Evolutionary conservation across 257 asterid species (phyloP).

Genomic region (Rubia yunnanensis): DNA sequence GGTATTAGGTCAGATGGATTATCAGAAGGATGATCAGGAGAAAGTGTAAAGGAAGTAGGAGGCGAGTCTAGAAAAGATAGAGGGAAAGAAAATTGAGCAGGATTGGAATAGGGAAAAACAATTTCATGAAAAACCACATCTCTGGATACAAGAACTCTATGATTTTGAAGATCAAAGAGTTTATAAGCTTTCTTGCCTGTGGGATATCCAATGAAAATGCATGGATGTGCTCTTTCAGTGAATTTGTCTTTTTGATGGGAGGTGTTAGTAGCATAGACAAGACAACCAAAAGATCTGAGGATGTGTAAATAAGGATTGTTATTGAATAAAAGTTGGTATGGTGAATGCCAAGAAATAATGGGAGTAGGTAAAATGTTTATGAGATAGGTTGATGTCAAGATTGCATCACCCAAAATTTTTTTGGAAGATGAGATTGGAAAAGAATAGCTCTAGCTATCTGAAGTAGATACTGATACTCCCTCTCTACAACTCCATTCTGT

Average conservation of each 20-base stretch:
- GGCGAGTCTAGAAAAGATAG: neutral
- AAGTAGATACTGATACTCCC: neutral
- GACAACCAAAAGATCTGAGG: neutral
- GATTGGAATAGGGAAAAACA: neutral
- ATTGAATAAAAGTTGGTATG: neutral
- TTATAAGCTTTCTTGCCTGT: neutral
- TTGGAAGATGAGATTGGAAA: neutral
- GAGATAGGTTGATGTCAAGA: neutral
- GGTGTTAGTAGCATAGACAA: neutral
- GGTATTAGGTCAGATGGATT: too few relatives aligned
- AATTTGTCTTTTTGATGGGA: neutral
- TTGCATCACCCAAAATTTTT: neutral
- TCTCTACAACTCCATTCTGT: neutral
- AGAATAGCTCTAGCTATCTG: neutral
- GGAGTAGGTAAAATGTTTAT: neutral
- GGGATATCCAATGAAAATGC: neutral
- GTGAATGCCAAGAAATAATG: neutral
- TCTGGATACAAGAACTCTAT: neutral
- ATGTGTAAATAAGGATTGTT: neutral
- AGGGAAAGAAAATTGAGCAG: neutral
- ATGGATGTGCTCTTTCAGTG: neutral
- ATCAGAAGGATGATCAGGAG: too few relatives aligned
- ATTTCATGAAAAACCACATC: neutral
- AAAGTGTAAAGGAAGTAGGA: too few relatives aligned
- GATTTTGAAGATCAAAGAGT: neutral